Evolutionary conservation across 2,329 filamentous ascomycete genomes (phyloP).

Genomic region (Verticillium nonalfalfae): DNA sequence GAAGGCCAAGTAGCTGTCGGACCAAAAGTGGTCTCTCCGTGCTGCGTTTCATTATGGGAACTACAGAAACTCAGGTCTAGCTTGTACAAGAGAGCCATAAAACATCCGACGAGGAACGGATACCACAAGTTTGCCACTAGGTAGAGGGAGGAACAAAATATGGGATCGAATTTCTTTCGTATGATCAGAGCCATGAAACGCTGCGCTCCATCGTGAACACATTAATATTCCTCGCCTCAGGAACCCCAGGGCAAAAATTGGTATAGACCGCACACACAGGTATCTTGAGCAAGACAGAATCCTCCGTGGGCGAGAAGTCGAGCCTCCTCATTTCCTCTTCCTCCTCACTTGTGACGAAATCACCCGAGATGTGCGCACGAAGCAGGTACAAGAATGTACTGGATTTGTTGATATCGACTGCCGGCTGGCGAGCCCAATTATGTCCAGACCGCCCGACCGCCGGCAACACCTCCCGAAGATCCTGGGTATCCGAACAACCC

Average conservation of each 20-base stretch:
- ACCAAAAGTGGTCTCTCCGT: conserved; percentile 33
- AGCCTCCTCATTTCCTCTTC: conserved; percentile 1
- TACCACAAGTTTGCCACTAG: conserved; percentile 10
- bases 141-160: conserved; percentile 10
- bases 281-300: conserved; percentile 11
- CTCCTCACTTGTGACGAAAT: background rate
- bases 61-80: conserved; percentile 4
- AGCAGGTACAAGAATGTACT: conserved; percentile 34
- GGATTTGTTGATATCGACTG: conserved; percentile 18
- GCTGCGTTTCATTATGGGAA: conserved; percentile 20
- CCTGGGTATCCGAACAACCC: background rate
- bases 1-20: conserved; percentile 14
- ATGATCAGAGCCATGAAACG: conserved; percentile 2
- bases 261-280: conserved; percentile 12
- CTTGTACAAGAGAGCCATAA: conserved; percentile 29
- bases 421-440: background rate
- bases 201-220: conserved; percentile 13
- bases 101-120: conserved; percentile 9
- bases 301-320: conserved; percentile 19
- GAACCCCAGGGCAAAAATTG: conserved; percentile 1
- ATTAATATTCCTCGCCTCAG: conserved; percentile 8
- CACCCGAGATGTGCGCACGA: conserved; percentile 22
- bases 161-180: background rate
- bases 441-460: conserved; percentile 14
- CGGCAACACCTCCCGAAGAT: conserved; percentile 13